Conservation (phyloP, 192 early-diverging fungal species). For the Phycomyces blakesleeanus region DNA sequence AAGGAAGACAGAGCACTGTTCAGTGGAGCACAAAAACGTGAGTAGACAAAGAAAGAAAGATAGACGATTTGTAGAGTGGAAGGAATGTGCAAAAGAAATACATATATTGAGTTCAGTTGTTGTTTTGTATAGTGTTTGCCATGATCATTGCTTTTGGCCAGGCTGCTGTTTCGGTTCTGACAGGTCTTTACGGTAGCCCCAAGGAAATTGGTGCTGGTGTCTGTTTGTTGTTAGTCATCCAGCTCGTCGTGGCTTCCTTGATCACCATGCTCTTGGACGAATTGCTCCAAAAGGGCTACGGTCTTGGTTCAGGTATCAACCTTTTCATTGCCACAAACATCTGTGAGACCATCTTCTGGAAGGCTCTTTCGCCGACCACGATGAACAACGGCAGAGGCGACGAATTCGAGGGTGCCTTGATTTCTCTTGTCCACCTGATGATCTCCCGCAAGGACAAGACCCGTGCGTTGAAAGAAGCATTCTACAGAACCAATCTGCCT, state of each 20-base stretch:
- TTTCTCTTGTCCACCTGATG: constrained; percentile 92
- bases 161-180: constrained; percentile 97
- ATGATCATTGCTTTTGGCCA: constrained; percentile 99
- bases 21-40: constrained; percentile 96
- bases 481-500: constrained; percentile 84
- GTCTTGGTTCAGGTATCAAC: constrained; percentile 98
- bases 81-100: no score
- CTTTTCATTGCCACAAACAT: constrained; percentile 99
- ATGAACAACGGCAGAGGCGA: constrained; percentile 96
- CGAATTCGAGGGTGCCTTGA: constrained; percentile 98
- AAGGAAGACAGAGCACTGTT: constrained; percentile 99
- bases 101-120: no score
- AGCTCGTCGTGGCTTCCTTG: constrained; percentile 93
- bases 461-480: constrained; percentile 94
- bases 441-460: constrained; percentile 96
- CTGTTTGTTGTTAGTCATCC: constrained; percentile 92
- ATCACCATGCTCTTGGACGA: constrained; percentile 99
- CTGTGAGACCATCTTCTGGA: constrained; percentile 99
- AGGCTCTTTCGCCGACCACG: constrained; percentile 95
- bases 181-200: constrained; percentile 96
- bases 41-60: constrained; percentile 14
- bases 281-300: constrained; percentile 99
- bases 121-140: constrained; percentile 81
- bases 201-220: constrained; percentile 96
- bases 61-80: no score